Base-by-base conservation (phyloP, 2,329 filamentous ascomycete genomes). In the Dendryphion nanum region DNA sequence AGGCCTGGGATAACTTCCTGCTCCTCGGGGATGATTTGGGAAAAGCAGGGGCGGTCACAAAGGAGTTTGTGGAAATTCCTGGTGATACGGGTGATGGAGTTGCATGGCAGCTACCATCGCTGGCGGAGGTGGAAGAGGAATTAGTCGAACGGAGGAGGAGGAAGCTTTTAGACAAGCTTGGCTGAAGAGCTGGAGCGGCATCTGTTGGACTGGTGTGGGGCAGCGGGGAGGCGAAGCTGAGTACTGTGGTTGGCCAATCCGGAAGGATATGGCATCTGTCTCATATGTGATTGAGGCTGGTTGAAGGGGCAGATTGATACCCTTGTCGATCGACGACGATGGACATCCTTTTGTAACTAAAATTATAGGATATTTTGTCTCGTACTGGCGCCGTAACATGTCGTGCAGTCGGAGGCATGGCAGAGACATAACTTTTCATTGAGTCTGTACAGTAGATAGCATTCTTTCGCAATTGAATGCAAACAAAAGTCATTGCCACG, bases 81-180 rank as follows among this genome's bases (percentile, higher is more conserved):
- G 93, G 91, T 1, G 89, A 96, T 67, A 73, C 74, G 3, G 90
- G 89, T 1, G 89, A 95, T 63, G 91, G 91, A 0, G 73, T 82
- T 24, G 78, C 74, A 32, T 96, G 91, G 91, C 80, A 79, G 46
- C 66, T 97, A 55, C 93, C 93, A 6, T 90, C 86, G 4, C 69
- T 89, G 40, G 89, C 95, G 15, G 88, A 97, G 63, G 91, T 97
- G n/a, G 89, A 96, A 67, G 81, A 90, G 59, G 93, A 97, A 67
- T 71, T 98, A 52, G 78, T 98, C 38, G 89, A 96, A 50, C 77
- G 91, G 68, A 79, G 90, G 67, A 82, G 88, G 63, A 79, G 83
- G 67, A 88, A 84, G 64, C 70, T 98, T 45, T 70, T 98, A 51
- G 89, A 96, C 55, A 91, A 93, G 70, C 75, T 94, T 30, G 61